These are phyloP conservation scores for Ophiostoma australiae DNA, from an alignment of 2,329 filamentous ascomycete species.

Conservation along the genomic window DNA sequence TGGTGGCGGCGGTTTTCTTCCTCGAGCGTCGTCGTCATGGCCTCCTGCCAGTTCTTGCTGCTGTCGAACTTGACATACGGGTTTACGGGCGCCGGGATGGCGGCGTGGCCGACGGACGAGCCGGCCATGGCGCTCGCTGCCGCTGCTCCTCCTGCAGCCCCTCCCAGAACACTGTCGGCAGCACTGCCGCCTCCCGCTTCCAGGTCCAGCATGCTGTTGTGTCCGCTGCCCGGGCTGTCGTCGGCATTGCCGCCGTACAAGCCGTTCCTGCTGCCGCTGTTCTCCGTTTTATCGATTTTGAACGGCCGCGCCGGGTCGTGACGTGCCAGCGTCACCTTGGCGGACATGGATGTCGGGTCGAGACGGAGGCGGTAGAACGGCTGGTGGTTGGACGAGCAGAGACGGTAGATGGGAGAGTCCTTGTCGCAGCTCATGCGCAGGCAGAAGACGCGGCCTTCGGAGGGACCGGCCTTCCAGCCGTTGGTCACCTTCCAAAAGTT, in stretches of 20 bases:
- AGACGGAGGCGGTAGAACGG: constrained; percentile 64
- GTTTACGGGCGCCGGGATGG: constrained; percentile 21
- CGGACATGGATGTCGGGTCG: constrained; percentile 59
- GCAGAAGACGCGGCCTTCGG: constrained; percentile 56
- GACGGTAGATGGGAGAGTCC: constrained; percentile 61
- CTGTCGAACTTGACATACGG: constrained; percentile 37
- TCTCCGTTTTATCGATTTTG: constrained; percentile 40
- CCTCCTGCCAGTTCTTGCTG: constrained; percentile 53
- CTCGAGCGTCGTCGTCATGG: constrained; percentile 54
- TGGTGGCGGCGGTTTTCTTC: constrained; percentile 49
- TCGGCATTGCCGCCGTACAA: constrained; percentile 28
- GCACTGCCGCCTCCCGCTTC: neutral
- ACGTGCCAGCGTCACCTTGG: constrained; percentile 54
- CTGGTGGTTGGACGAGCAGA: constrained; percentile 56
- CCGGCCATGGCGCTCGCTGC: neutral
- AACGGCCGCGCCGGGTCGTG: constrained; percentile 57
- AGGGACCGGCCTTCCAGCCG: constrained; percentile 59
- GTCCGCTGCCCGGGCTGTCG: constrained; percentile 29
- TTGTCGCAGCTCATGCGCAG: constrained; percentile 52
- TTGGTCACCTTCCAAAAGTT: constrained; percentile 65
- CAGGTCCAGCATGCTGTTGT: constrained; percentile 24
- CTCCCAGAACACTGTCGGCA: constrained; percentile 22
- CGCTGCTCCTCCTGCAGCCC: neutral
- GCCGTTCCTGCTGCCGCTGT: constrained; percentile 36
- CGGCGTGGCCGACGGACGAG: neutral